Base-by-base conservation (phyloP, 2,329 filamentous ascomycete genomes). In the Ophiostoma montium region DNA sequence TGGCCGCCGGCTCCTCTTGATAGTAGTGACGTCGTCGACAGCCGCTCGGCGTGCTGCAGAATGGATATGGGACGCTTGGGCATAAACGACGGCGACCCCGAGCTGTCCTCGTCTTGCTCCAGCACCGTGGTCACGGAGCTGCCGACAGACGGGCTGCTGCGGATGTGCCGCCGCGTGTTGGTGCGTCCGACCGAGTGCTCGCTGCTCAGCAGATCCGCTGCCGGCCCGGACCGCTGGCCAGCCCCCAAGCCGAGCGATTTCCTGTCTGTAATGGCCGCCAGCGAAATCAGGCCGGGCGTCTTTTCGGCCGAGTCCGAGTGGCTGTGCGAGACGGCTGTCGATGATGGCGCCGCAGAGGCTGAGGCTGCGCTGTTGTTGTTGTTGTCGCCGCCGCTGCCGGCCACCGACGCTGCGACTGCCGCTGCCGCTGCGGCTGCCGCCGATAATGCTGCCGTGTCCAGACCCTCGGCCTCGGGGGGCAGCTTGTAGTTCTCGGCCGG, bases 401-500 rank as follows among this genome's bases (percentile, higher is more conserved):
- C 23, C 15, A 23, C n/a, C 5, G 23, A 42, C n/a, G 52, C 38
- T 33, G 30, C 32, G 49, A 32, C 4, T 27, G 50, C 43, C 10
- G 47, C 48, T 60, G 60, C 18, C 54, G 52, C 46, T 1, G 50
- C 18, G 19, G 21, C 35, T 7, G 51, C 23, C 13, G 35, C 42
- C 43, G 47, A 52, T 35, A 35, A 8, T 1, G 36, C 27, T 2
- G 49, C 39, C 3, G 47, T 30, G 8, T 31, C 66, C 2, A 87
- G 67, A 1, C 89, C 90, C 64, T 96, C 90, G 3, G 92, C 90
- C 64, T 96, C 90, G 2, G 85, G 79, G 1, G 92, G 90, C 41
- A 98, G 80, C 52, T 94, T 96, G 68, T 96, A 95, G 62, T 94
- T 95, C 66, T 96, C 92, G 46, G 86, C 81, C 1, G 88, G 88